Evolutionary conservation across 495 filamentous ascomycete genomes (phyloP), one percentile per base, ranked within the genome.

Genomic region (Bombardia bombarda): DNA sequence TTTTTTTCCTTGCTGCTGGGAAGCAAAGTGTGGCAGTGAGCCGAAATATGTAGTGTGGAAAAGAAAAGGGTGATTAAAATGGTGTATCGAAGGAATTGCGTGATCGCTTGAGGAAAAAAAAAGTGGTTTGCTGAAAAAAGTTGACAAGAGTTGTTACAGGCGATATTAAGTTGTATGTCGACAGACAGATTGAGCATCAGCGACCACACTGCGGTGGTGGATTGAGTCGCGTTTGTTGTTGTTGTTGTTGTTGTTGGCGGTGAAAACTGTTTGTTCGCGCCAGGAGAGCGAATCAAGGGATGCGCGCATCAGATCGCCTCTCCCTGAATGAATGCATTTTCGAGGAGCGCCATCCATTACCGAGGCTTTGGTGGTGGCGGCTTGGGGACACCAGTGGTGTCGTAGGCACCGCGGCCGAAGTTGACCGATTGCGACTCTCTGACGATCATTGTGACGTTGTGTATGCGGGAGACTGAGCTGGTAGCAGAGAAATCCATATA

Each of bases 361-460:
- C 57, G 61, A 38, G 73, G 73, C 69, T 73, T 75, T 26, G 73
- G 73, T 46, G 65, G 67, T 22, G 71, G 72, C 32, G 73, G 73
- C 60, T 77, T 77, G 23, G 67, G 70, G 8, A 75, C 66, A 32
- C 71, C 72, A 22, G 73, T 77, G 42, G 72, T 74, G 55, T 77
- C 73, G 47, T 77, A 77, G 35, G 72, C 72, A n/a, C 73, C 73
- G 18, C 73, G 63, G 51, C 72, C 73, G 62, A 74, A 73, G 62
- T 77, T 75, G 50, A 57, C 39, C 26, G 50, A 52, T 58, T 60
- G 60, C 23, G 62, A 63, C 43, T 62, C 65, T 63, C 65, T 63
- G 50, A 58, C 60, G 50, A 68, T 63, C 73, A 77, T 77, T 57
- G 41, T 62, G 56, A 37, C 32, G 25, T 48, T 46, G 38, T 52